A percentile compares a stretch with the other conserved stretches of the same genome.
These are phyloP conservation scores for Chaetomiaceae sp. DNA, from an alignment of 2,329 filamentous ascomycete genomes.

Conservation along the genomic window DNA sequence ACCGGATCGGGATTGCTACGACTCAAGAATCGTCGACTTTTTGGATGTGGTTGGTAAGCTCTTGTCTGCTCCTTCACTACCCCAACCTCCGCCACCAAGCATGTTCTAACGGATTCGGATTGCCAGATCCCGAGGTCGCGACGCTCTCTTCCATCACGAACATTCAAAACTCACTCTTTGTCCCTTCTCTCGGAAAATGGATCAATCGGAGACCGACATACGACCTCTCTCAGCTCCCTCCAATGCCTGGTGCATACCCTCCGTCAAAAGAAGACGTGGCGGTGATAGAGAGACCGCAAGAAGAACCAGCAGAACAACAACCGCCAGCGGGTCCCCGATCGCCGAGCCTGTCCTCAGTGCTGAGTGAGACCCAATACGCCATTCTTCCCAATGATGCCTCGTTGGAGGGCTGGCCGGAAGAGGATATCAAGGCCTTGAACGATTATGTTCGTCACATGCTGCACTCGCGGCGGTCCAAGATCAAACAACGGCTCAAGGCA, in stretches of 20 bases:
- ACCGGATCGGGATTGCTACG: slow-evolving; percentile 24
- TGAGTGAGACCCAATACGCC: slow-evolving; percentile 70
- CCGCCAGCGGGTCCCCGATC: slow-evolving; percentile 25
- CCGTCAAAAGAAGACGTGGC: slow-evolving; percentile 24
- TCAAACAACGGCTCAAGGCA: slow-evolving; percentile 73
- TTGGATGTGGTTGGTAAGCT: slow-evolving; percentile 29
- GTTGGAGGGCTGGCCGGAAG: slow-evolving; percentile 68
- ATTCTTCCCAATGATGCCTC: slow-evolving; percentile 70
- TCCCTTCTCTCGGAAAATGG: slow-evolving; percentile 71
- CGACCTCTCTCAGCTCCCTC: slow-evolving; percentile 53
- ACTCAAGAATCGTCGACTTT: slow-evolving; percentile 29
- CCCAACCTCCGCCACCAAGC: too few species aligned
- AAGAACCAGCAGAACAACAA: slow-evolving; percentile 22
- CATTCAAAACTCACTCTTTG: slow-evolving; percentile 82
- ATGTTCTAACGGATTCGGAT: too few species aligned
- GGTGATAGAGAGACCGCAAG: slow-evolving; percentile 7
- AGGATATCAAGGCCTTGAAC: slow-evolving; percentile 72
- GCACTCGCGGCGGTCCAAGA: slow-evolving; percentile 72
- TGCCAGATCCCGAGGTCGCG: slow-evolving; percentile 79
- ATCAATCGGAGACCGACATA: slow-evolving; percentile 78
- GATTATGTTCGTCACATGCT: slow-evolving; percentile 85
- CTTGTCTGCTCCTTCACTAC: not conserved
- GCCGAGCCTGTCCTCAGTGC: slow-evolving; percentile 59
- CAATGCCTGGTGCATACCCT: slow-evolving; percentile 22
- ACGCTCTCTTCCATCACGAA: slow-evolving; percentile 82